These are phyloP conservation scores for Circinella minor DNA, from an alignment of 371 early-diverging fungal genomes.

Conservation along the genomic window DNA sequence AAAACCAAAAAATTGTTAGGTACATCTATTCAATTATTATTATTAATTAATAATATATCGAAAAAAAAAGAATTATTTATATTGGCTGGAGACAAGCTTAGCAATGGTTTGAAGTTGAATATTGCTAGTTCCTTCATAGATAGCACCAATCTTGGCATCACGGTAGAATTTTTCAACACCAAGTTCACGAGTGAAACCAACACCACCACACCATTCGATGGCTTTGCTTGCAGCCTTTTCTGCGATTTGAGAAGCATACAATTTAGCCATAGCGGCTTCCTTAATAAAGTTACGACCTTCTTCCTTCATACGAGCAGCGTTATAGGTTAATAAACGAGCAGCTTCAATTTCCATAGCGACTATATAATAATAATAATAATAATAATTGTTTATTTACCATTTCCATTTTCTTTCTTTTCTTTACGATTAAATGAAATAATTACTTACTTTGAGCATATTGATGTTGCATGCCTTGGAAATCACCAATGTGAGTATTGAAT, in stretches of 20 bases:
- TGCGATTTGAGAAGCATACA: slow-evolving; percentile 94
- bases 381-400: not conserved
- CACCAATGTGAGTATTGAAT: slow-evolving; percentile 86
- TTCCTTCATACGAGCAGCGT: slow-evolving; percentile 96
- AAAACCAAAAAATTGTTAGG: too few relatives aligned
- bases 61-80: slow-evolving; percentile 48
- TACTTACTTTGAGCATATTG: slow-evolving; percentile 89
- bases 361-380: not conserved
- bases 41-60: too few relatives aligned
- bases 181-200: slow-evolving; percentile 89
- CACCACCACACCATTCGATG: slow-evolving; percentile 97
- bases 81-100: slow-evolving; percentile 71
- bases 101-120: slow-evolving; percentile 95
- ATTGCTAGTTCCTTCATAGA: slow-evolving; percentile 86
- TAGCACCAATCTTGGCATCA: slow-evolving; percentile 95
- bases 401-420: not conserved
- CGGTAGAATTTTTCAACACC: slow-evolving; percentile 94
- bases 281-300: slow-evolving; percentile 87
- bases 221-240: slow-evolving; percentile 89
- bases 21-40: too few relatives aligned
- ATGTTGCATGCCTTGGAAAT: slow-evolving; percentile 97
- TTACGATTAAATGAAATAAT: not conserved
- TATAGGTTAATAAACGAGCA: slow-evolving; percentile 96
- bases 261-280: slow-evolving; percentile 98
- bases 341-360: slow-evolving; percentile 95